Evolutionary conservation across 805 yeast genomes (phyloP), one percentile per base, ranked within the genome.

Genomic region (Yarrowia bubula): DNA sequence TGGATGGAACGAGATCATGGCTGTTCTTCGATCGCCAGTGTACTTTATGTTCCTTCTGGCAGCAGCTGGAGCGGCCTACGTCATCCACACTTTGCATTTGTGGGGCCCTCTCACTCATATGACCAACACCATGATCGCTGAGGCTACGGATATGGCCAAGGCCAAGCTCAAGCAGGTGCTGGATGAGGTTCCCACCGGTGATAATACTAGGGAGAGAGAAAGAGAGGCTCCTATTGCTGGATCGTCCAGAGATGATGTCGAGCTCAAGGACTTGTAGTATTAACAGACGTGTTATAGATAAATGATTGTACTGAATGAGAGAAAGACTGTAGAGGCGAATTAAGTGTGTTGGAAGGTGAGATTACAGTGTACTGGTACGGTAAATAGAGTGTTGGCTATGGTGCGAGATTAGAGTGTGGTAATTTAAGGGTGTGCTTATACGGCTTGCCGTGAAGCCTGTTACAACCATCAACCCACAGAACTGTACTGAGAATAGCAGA

Each of bases 1-100:
- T 22, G 99, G 99, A 9, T 95, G 97, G 97, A 92, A 92, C 75
- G 98, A 95, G 79, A 87, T 95, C 69, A 83, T 92, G 88, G 88
- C 95, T 9, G 84, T 95, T 15, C 72, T 95, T 48, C 83, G 96
- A 68, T 92, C 90, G 73, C 98, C 99, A 62, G 71, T 93, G n/a
- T 83, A 89, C 70, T 85, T 92, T 69, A 46, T 75, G 43, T 74
- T 92, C 57, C 70, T 83, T 1, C 73, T 92, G 48, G 60, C 91
- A 10, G 50, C 81, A 0, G 83, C 83, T 1, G 90, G 89, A 0
- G 88, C 84, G 1, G 73, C 82, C 1, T 90, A 88, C 73, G 82
- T 89, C 60, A 81, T 91, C 66, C 87, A 89, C 72, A 82, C 81
- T 65, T 79, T 88, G 73, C 88, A 88, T 69, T 77, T 93, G 74